Percentiles rank a stretch among this genome's conserved stretches.
Conservation (phyloP, 2,329 filamentous ascomycete species). For the Xylariaceae sp. region DNA sequence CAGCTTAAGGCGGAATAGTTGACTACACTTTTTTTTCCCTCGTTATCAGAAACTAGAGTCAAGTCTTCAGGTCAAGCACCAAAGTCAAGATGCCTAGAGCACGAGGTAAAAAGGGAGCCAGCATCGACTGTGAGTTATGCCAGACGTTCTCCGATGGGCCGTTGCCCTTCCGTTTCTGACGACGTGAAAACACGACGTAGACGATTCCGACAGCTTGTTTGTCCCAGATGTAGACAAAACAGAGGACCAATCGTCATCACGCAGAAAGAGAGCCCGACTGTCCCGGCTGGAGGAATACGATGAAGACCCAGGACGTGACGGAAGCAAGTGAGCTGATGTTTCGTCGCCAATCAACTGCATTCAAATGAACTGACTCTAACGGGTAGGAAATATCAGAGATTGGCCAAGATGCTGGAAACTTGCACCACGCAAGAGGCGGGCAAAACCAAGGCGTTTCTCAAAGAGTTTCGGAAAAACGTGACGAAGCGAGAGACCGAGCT, state of each 20-base stretch:
- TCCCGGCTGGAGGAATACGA: slow-evolving; percentile 30
- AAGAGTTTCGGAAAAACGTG: slow-evolving; percentile 25
- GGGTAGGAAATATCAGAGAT: slow-evolving; percentile 25
- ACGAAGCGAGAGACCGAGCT: slow-evolving; percentile 20
- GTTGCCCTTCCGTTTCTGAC: background rate
- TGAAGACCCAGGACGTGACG: slow-evolving; percentile 26
- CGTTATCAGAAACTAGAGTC: too few relatives aligned
- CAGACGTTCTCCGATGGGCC: background rate
- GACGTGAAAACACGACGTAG: slow-evolving; percentile 5
- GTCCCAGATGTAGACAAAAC: background rate
- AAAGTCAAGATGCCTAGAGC: slow-evolving; percentile 8
- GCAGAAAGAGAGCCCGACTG: slow-evolving; percentile 20
- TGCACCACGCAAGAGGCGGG: slow-evolving; percentile 27
- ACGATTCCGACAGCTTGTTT: slow-evolving; percentile 15
- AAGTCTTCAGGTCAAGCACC: background rate
- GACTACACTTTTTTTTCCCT: background rate
- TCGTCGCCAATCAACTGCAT: background rate
- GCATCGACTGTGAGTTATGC: slow-evolving; percentile 9
- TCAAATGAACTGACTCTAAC: background rate
- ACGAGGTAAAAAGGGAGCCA: background rate
- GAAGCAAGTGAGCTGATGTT: slow-evolving; percentile 21
- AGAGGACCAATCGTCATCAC: slow-evolving; percentile 9
- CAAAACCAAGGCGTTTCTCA: slow-evolving; percentile 30
- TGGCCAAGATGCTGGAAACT: slow-evolving; percentile 28
- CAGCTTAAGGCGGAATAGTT: background rate